Evolutionary conservation across 2,329 filamentous ascomycete genomes (phyloP).

Genomic region (Exophiala xenobiotica): DNA sequence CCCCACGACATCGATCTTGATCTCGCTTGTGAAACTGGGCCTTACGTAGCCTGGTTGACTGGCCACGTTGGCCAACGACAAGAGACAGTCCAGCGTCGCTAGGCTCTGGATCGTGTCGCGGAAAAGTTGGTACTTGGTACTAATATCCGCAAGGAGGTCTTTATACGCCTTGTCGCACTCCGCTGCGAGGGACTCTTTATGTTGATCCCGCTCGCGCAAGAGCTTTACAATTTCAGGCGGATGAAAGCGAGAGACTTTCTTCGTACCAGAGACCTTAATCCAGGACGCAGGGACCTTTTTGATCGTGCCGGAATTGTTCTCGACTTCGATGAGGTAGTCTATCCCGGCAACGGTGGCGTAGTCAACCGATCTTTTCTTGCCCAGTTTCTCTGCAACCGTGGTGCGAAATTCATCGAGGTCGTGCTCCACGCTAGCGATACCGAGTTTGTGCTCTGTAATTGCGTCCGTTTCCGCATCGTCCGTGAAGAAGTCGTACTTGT

Average conservation of each 20-base stretch:
- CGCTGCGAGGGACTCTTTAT: slow-evolving; percentile 88
- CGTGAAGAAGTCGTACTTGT: slow-evolving; percentile 92
- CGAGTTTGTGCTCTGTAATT: slow-evolving; percentile 83
- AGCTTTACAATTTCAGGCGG: slow-evolving; percentile 84
- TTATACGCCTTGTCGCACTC: slow-evolving; percentile 84
- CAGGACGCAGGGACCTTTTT: slow-evolving; percentile 91
- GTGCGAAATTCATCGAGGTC: slow-evolving; percentile 76
- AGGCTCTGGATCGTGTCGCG: slow-evolving; percentile 85
- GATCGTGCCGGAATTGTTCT: slow-evolving; percentile 67
- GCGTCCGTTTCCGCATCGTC: slow-evolving; percentile 84
- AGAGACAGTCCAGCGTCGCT: slow-evolving; percentile 82
- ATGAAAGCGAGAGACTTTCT: slow-evolving; percentile 88
- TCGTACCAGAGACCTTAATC: slow-evolving; percentile 92
- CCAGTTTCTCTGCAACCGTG: slow-evolving; percentile 69
- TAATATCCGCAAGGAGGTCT: slow-evolving; percentile 69
- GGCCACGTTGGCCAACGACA: slow-evolving; percentile 82
- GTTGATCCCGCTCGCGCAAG: slow-evolving; percentile 84
- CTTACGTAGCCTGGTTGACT: slow-evolving; percentile 83
- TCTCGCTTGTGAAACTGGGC: slow-evolving; percentile 65
- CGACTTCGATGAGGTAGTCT: slow-evolving; percentile 90
- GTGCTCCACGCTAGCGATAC: slow-evolving; percentile 88
- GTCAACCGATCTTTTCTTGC: slow-evolving; percentile 65
- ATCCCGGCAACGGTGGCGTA: slow-evolving; percentile 87
- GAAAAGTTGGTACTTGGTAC: slow-evolving; percentile 81
- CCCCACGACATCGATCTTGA: slow-evolving; percentile 66